Conservation (phyloP, 2,329 filamentous ascomycete species). For the Helminthosporium solani region DNA sequence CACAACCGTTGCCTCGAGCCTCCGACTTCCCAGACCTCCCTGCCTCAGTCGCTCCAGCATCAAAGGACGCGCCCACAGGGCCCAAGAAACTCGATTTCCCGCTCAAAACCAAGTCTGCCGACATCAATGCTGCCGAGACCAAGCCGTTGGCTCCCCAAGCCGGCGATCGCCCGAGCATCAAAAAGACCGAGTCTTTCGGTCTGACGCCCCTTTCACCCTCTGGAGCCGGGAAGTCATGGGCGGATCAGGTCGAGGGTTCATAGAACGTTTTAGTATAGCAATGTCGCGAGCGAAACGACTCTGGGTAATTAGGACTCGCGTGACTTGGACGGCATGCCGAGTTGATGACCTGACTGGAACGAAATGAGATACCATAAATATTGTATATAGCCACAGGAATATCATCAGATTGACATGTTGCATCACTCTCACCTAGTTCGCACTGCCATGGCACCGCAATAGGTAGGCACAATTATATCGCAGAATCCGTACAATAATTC, state of each 20-base stretch:
- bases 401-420: too few species aligned
- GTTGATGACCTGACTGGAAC: too few species aligned
- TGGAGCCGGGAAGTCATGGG: slow-evolving; percentile 41
- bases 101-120: slow-evolving; percentile 26
- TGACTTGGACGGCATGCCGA: too few species aligned
- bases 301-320: too few species aligned
- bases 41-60: slow-evolving; percentile 7
- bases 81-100: slow-evolving; percentile 35
- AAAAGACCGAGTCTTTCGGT: slow-evolving; percentile 37
- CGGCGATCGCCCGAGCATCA: slow-evolving; percentile 24
- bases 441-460: too few species aligned
- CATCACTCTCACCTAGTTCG: too few species aligned
- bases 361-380: background rate
- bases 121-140: slow-evolving; percentile 15
- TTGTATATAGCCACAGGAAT: too few species aligned
- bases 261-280: too few species aligned
- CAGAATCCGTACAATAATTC: too few species aligned
- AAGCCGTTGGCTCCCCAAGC: slow-evolving; percentile 10
- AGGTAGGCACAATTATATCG: too few species aligned
- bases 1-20: slow-evolving; percentile 34
- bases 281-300: too few species aligned
- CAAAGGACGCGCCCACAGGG: slow-evolving; percentile 3
- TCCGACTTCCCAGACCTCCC: slow-evolving; percentile 52
- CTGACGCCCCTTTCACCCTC: slow-evolving; percentile 29
- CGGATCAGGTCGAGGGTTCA: slow-evolving; percentile 45